These are phyloP conservation scores for Parascedosporium putredinis DNA, from an alignment of 2,329 filamentous ascomycete species.

Conservation along the genomic window DNA sequence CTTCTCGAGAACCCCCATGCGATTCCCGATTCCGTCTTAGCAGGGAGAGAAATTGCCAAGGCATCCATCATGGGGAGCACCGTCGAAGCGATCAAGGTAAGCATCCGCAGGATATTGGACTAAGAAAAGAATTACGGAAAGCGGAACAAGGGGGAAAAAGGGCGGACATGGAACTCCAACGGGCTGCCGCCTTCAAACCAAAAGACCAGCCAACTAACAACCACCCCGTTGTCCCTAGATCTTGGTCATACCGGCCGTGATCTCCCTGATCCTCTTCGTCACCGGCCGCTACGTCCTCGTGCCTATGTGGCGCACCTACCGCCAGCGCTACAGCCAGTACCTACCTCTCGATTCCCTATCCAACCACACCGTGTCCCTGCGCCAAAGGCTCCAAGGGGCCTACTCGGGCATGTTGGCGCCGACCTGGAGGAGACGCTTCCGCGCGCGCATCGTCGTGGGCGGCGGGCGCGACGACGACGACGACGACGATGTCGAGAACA, in stretches of 20 bases:
- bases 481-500: constrained; percentile 24
- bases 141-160: too few species aligned
- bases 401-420: constrained; percentile 11
- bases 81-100: constrained; percentile 25
- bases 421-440: constrained; percentile 9
- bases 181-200: too few species aligned
- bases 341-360: constrained; percentile 57
- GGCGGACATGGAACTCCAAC: too few species aligned
- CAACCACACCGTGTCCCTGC: constrained; percentile 42
- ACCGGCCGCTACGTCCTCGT: constrained; percentile 53
- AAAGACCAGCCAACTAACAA: too few species aligned
- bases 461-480: too few species aligned
- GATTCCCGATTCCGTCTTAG: neutral
- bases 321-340: constrained; percentile 62
- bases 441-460: constrained; percentile 25
- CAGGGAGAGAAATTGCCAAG: too few species aligned
- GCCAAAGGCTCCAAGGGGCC: constrained; percentile 26
- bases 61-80: constrained; percentile 21
- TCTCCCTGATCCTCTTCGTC: constrained; percentile 61
- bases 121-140: constrained; percentile 1
- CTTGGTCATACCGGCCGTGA: constrained; percentile 57
- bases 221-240: too few species aligned
- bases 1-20: neutral
- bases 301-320: constrained; percentile 60
- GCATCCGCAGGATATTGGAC: constrained; percentile 13